Evolutionary conservation across 495 filamentous ascomycete species (phyloP).

Genomic region (Penicillium canescens): DNA sequence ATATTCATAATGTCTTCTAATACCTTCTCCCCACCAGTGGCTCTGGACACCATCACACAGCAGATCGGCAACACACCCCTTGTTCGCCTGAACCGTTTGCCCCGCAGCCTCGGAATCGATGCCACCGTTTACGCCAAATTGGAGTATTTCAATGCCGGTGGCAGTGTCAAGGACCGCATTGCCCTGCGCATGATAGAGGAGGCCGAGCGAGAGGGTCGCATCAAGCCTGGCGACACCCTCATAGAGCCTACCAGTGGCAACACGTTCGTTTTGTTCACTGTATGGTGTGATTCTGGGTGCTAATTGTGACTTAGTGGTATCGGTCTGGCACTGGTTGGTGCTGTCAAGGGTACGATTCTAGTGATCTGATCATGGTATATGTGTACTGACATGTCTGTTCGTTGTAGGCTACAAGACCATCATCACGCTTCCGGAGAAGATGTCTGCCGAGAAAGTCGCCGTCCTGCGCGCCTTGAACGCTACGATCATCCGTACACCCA

Average conservation of each 20-base stretch:
- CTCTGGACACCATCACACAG: conserved; percentile 60
- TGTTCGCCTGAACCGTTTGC: conserved; percentile 87
- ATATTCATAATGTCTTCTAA: conserved; percentile 18
- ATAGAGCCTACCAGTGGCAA: conserved; percentile 99
- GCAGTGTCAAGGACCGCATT: conserved; percentile 97
- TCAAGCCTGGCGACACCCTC: conserved; percentile 94
- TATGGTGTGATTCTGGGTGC: neutral
- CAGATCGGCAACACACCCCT: conserved; percentile 95
- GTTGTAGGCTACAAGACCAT: conserved; percentile 82
- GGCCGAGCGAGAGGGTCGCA: conserved; percentile 85
- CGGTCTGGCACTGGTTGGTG: conserved; percentile 87
- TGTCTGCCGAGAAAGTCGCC: conserved; percentile 96
- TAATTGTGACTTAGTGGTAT: conserved; percentile 65
- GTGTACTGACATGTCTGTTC: conserved; percentile 3
- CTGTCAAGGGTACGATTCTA: conserved; percentile 70
- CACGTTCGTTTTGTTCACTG: conserved; percentile 57
- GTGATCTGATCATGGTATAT: neutral
- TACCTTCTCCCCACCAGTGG: conserved; percentile 51
- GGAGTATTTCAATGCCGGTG: conserved; percentile 96
- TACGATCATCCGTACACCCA: conserved; percentile 96
- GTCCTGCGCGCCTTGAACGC: conserved; percentile 91
- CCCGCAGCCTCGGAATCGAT: conserved; percentile 85
- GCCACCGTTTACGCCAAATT: conserved; percentile 91
- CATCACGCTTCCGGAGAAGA: conserved; percentile 98
- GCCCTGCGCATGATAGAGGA: conserved; percentile 97